Base-by-base conservation (phyloP, 75 land plant genomes). In the Larix kaempferi region DNA sequence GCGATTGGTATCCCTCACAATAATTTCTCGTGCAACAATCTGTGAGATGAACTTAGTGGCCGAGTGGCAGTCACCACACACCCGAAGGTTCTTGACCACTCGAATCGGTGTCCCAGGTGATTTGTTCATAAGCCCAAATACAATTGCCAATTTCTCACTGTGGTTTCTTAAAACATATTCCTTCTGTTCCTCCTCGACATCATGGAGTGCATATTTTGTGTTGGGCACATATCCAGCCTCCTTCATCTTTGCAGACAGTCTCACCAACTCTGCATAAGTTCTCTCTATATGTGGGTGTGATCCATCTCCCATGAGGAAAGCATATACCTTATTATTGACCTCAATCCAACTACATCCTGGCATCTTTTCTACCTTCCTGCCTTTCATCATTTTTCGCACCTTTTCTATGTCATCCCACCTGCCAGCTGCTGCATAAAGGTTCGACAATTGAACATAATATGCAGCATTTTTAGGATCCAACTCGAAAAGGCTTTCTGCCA, bases 401-500 rank as follows among this genome's bases (percentile, higher is more conserved):
- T 59, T 74, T 6, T 82, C 80, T 52, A 80, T 79, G 65, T 71
- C 66, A 74, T 75, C 79, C 83, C 83, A 85, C 33, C 35, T n/a
- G 44, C 78, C 78, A 19, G 16, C 39, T 8, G 29, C 71, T 59
- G 82, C 84, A 54, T 80, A 73, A 26, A 73, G 59, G 49, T 80
- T 87, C 15, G 84, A 71, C 7, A 84, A 33, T 14, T 78, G 63
- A 1, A 84, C 81, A 69, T 87, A 87, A 13, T 74, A 55, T 52
- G 80, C 74, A 62, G 83, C 62, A 87, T 84, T 81, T 81, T 76
- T 41, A 25, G 80, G 81, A 33, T 71, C 78, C 64, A 87, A 67
- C 56, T 72, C 59, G 3, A 87, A 39, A 72, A 84, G 73, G 41
- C 54, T 64, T 55, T 79, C 37, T 35, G 86, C 78, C 55, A 61